A percentile compares a stretch with the other conserved stretches of the same genome.
These are phyloP conservation scores for Cenchrus americanus DNA, from an alignment of 176 grass and related monocot species.

Conservation along the genomic window DNA sequence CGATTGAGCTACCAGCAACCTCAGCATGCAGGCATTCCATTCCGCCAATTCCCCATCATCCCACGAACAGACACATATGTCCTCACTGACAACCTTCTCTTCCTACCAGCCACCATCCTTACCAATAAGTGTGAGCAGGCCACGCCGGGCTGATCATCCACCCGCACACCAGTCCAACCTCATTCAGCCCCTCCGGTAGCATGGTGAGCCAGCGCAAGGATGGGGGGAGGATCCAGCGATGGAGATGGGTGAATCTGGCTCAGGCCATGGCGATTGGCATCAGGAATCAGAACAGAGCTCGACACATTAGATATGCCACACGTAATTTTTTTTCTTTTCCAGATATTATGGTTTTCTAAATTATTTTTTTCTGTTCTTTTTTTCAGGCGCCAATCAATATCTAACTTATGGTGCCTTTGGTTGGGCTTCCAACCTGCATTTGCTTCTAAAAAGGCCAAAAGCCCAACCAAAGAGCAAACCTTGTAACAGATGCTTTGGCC, in stretches of 20 bases:
- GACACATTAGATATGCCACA: not conserved
- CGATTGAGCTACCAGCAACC: not conserved
- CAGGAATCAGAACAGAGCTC: not conserved
- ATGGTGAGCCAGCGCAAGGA: not conserved
- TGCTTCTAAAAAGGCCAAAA: too few species aligned
- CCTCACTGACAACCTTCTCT: not conserved
- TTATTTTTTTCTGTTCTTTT: not conserved
- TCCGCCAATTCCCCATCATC: not conserved
- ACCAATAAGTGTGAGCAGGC: not conserved
- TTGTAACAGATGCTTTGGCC: too few species aligned
- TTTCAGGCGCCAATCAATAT: not conserved
- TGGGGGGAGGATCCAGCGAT: not conserved
- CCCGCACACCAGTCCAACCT: not conserved
- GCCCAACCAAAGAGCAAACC: too few species aligned
- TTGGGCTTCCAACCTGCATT: too few species aligned
- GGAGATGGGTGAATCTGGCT: not conserved
- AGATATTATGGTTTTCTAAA: not conserved
- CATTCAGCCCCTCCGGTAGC: not conserved
- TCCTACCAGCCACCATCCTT: not conserved
- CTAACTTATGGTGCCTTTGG: not conserved
- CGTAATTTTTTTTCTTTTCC: not conserved
- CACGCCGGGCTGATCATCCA: not conserved
- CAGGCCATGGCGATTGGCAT: not conserved
- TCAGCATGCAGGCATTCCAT: not conserved
- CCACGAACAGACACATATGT: not conserved